Base-by-base conservation (phyloP, 805 yeast genomes). In the Candida arabinofermentans region DNA sequence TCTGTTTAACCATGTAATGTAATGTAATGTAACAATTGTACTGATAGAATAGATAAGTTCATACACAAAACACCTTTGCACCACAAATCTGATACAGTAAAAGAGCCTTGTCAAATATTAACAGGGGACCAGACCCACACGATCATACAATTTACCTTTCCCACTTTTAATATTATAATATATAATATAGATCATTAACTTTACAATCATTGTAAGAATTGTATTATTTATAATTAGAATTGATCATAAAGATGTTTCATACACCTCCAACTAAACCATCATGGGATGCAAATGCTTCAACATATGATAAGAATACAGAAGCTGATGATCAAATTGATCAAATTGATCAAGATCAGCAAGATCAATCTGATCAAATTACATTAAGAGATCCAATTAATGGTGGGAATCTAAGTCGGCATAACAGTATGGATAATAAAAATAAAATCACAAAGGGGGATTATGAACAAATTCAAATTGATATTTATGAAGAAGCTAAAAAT, bases 201-300 rank as follows among this genome's bases (percentile, higher is more conserved):
- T 26, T 8, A 13, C 13, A 4, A n/a, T 13, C 29, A 26, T 26
- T 26, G n/a, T 26, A 26, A 13, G n/a, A n/a, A n/a, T 13, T 26
- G 7, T 12, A n/a, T 22, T 22, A 3, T 13, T 8, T 3, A 8
- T 34, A 9, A 12, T 27, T 12, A 17, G n/a, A 10, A 27, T 22
- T 5, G 18, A 10, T 16, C 12, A 8, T 6, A 12, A n/a, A 6
- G 27, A 39, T 62, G 66, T 57, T 62, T 41, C 65, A 62, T 41
- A 62, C 66, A 5, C 66, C 66, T 5, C 65, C 65, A 7, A 59
- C 60, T 2, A 61, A 58, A 33, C 49, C 55, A 16, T 46, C 53
- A 5, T 62, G 66, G 66, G 46, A 51, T 24, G 17, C 57, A 2
- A 49, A 48, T 2, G 42, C 59, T 2, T 47, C 65, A 29, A 5